phyloP scores from a whole-genome alignment of 345 rosid genomes.

The Carallia brachiata region DNA sequence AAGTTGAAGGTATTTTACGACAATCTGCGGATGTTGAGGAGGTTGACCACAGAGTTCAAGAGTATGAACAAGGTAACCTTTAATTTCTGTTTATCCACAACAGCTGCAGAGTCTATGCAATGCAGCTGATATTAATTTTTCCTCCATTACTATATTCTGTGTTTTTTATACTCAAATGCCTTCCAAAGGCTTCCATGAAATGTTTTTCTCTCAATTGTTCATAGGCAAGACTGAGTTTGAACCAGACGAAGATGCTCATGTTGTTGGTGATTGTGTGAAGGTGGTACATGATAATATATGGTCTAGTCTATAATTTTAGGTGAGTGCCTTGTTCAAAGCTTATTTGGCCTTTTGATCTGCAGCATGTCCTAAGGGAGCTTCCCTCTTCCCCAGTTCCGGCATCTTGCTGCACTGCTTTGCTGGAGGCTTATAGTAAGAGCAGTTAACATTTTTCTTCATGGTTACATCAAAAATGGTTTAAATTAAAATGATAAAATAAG shows the following conservation, averaged over 20 bases:
- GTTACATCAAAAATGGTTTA: too few relatives aligned
- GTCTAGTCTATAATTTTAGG: slow-evolving; percentile 13
- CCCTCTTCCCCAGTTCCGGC: slow-evolving; percentile 99
- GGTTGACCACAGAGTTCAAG: slow-evolving; percentile 91
- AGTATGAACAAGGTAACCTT: slow-evolving; percentile 82
- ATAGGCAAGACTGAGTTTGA: slow-evolving; percentile 86
- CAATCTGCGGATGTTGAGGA: slow-evolving; percentile 98
- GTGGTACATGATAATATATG: slow-evolving; percentile 36
- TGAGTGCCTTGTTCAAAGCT: slow-evolving; percentile 18
- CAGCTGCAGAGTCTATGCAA: too few relatives aligned
- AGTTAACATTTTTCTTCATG: slow-evolving; percentile 5
- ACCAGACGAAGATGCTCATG: slow-evolving; percentile 93
- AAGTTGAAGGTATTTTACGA: slow-evolving; percentile 86
- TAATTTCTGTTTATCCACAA: slow-evolving; percentile 5
- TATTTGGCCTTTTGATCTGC: slow-evolving; percentile 34
- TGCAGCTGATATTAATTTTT: background rate
- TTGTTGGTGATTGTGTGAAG: slow-evolving; percentile 98
- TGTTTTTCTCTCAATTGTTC: slow-evolving; percentile 15
- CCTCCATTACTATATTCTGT: slow-evolving; percentile 9
- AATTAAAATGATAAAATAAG: too few relatives aligned
- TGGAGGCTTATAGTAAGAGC: slow-evolving; percentile 92
- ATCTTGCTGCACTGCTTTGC: slow-evolving; percentile 91
- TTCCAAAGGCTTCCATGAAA: background rate
- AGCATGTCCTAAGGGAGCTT: slow-evolving; percentile 96
- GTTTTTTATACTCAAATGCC: slow-evolving; percentile 5